phyloP scores from a whole-genome alignment of 2,329 filamentous ascomycete genomes.

The Pestalotiopsis sp. region DNA sequence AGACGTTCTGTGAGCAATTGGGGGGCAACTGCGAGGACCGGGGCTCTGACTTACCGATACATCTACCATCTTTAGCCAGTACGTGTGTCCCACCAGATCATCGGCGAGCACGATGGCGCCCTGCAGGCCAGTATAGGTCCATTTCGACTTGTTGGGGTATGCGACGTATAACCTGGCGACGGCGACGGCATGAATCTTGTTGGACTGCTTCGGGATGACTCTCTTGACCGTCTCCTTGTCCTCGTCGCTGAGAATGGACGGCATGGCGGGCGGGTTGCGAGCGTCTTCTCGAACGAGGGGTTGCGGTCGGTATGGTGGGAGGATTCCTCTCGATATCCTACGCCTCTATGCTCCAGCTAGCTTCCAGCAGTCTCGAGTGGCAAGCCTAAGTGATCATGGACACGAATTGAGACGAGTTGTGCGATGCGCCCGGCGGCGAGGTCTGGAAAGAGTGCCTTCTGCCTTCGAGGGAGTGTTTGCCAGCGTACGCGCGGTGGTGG shows the following conservation, averaged over 20 bases:
- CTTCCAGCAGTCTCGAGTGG: background rate
- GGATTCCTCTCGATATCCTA: slow-evolving; percentile 2
- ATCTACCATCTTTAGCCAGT: slow-evolving; percentile 97
- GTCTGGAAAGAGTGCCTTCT: background rate
- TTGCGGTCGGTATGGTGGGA: slow-evolving; percentile 3
- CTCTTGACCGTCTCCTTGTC: slow-evolving; percentile 97
- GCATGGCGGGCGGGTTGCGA: slow-evolving; percentile 43
- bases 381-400: slow-evolving; percentile 12
- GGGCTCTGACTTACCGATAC: slow-evolving; percentile 70
- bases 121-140: slow-evolving; percentile 92
- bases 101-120: slow-evolving; percentile 90
- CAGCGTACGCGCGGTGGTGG: slow-evolving; percentile 9
- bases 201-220: slow-evolving; percentile 87
- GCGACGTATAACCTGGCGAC: slow-evolving; percentile 93
- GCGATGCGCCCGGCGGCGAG: background rate
- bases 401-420: background rate
- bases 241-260: slow-evolving; percentile 78
- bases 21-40: background rate
- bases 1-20: slow-evolving; percentile 14
- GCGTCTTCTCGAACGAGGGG: slow-evolving; percentile 17
- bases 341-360: slow-evolving; percentile 11
- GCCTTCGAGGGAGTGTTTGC: slow-evolving; percentile 9
- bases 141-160: slow-evolving; percentile 81
- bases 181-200: slow-evolving; percentile 96
- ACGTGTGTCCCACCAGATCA: slow-evolving; percentile 91